Percentiles rank a stretch among this genome's conserved stretches.
Evolutionary conservation across 768 basidiomycete species (phyloP).

Genomic region (Termitomyces sp.): DNA sequence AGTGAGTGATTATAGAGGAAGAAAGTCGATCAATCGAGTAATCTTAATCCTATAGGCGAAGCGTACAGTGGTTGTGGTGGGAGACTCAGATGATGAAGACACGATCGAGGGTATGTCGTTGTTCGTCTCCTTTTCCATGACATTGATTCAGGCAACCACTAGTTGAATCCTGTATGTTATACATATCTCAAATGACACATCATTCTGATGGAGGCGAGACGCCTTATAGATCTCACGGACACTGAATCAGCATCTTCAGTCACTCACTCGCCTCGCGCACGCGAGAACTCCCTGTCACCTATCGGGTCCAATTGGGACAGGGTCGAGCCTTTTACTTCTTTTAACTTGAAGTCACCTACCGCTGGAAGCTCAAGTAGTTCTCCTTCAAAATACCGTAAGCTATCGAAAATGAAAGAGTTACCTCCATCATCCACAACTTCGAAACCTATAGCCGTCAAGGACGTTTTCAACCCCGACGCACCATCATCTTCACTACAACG

Average conservation of each 20-base stretch:
- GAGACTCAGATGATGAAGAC: conserved; percentile 12
- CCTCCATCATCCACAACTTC: not conserved
- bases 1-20: not conserved
- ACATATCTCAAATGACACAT: not conserved
- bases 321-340: not conserved
- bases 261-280: not conserved
- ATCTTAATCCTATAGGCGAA: not conserved
- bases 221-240: conserved; percentile 12
- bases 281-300: conserved; percentile 6
- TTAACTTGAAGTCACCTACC: not conserved
- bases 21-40: not conserved
- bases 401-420: not conserved
- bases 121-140: not conserved
- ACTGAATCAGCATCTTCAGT: not conserved
- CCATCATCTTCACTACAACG: not conserved
- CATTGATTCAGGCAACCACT: not conserved
- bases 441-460: not conserved
- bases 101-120: conserved; percentile 5
- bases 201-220: not conserved
- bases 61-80: not conserved
- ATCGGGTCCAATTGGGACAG: conserved; percentile 6
- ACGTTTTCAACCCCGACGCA: conserved; percentile 1
- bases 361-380: conserved; percentile 2
- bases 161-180: not conserved
- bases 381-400: conserved; percentile 13